A percentile compares a stretch with the other conserved stretches of the same genome.
Evolutionary conservation across 2,329 filamentous ascomycete species (phyloP).

Genomic region (Waltergamsia citrina): DNA sequence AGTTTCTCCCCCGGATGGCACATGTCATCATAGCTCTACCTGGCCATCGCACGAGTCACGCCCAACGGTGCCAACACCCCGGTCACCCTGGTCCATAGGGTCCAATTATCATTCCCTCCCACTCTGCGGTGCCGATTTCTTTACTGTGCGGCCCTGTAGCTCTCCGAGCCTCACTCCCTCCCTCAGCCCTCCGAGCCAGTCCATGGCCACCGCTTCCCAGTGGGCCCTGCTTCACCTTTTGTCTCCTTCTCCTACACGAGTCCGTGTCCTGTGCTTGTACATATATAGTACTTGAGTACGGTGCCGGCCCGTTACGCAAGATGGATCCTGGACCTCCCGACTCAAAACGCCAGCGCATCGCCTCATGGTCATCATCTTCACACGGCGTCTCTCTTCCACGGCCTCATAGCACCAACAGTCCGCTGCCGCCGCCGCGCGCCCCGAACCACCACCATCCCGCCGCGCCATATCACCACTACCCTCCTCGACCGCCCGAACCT

Average conservation of each 20-base stretch:
- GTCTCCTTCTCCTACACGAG: constrained; percentile 21
- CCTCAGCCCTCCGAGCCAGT: neutral
- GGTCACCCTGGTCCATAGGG: constrained; percentile 2
- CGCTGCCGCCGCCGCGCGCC: constrained; percentile 10
- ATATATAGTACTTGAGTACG: constrained; percentile 19
- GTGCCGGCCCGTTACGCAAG: constrained; percentile 16
- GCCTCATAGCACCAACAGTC: constrained; percentile 18
- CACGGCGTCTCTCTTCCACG: constrained; percentile 38
- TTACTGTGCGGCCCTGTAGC: constrained; percentile 4
- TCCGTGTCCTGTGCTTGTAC: constrained; percentile 20
- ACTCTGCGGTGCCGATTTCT: neutral
- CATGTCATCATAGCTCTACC: constrained; percentile 4
- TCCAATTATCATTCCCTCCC: constrained; percentile 5
- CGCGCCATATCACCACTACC: neutral
- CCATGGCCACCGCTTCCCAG: constrained; percentile 15
- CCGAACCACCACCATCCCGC: constrained; percentile 14
- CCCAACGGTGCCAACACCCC: too few relatives aligned
- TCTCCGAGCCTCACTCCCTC: constrained; percentile 2
- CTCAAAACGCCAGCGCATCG: constrained; percentile 48
- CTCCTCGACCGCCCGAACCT: constrained; percentile 19
- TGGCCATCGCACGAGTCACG: constrained; percentile 3
- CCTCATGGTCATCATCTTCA: constrained; percentile 37
- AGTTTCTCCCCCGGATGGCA: neutral
- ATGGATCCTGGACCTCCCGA: constrained; percentile 53
- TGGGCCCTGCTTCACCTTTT: constrained; percentile 26